Evolutionary conservation across 2,329 filamentous ascomycete species (phyloP).

Genomic region (Diplodia intermedia): DNA sequence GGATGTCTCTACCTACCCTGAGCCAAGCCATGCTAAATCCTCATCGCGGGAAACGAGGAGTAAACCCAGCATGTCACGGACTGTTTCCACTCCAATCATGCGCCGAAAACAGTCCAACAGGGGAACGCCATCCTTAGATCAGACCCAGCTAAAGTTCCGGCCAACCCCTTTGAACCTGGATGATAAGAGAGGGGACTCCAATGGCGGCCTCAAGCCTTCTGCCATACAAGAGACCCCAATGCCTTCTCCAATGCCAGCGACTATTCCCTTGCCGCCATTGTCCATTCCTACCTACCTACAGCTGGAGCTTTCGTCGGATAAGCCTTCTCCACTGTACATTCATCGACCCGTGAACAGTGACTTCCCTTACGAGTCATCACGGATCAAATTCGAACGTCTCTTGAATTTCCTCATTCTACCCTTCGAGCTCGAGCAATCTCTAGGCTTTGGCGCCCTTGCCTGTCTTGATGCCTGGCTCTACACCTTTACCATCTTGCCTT

Average conservation of each 20-base stretch:
- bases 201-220: slow-evolving; percentile 41
- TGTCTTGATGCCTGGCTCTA: slow-evolving; percentile 97
- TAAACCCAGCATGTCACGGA: slow-evolving; percentile 25
- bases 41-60: slow-evolving; percentile 5
- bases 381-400: slow-evolving; percentile 88
- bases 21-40: slow-evolving; percentile 1
- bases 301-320: slow-evolving; percentile 66
- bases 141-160: slow-evolving; percentile 31
- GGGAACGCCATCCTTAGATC: slow-evolving; percentile 22
- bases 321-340: slow-evolving; percentile 68
- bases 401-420: slow-evolving; percentile 88
- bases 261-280: slow-evolving; percentile 66
- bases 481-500: slow-evolving; percentile 91
- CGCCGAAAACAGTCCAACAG: slow-evolving; percentile 46
- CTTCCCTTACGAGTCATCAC: slow-evolving; percentile 88
- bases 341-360: slow-evolving; percentile 64
- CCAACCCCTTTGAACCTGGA: slow-evolving; percentile 47
- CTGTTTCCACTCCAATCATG: slow-evolving; percentile 45
- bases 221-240: slow-evolving; percentile 43
- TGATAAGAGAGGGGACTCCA: slow-evolving; percentile 39
- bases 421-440: slow-evolving; percentile 78
- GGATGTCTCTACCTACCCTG: neutral
- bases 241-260: slow-evolving; percentile 56
- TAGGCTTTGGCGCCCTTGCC: slow-evolving; percentile 87
- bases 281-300: slow-evolving; percentile 72